phyloP scores from a whole-genome alignment of 495 filamentous ascomycete species.

The Neurospora intermedia region DNA sequence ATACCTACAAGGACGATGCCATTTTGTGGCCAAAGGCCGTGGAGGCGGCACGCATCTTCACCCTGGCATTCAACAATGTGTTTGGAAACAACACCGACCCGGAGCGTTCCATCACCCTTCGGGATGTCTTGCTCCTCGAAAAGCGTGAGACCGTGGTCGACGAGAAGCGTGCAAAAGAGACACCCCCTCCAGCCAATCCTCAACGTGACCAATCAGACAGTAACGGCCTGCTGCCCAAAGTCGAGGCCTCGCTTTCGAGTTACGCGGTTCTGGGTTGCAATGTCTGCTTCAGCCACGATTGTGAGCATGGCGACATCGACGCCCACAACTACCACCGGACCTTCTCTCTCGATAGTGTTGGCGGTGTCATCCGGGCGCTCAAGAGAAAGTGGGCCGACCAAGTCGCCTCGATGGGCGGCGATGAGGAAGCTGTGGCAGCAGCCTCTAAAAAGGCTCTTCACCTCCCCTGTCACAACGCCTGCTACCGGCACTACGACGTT shows the following conservation, averaged over 20 bases:
- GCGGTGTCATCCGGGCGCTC: constrained; percentile 13
- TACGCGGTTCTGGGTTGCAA: constrained; percentile 36
- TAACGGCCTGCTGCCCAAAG: constrained; percentile 15
- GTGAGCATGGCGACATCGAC: constrained; percentile 40
- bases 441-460: neutral
- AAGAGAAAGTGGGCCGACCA: constrained; percentile 18
- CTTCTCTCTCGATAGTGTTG: constrained; percentile 28
- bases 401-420: constrained; percentile 10
- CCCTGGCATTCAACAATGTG: constrained; percentile 34
- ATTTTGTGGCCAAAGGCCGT: constrained; percentile 23
- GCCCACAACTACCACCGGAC: constrained; percentile 33
- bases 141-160: constrained; percentile 33
- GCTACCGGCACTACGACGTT: constrained; percentile 25
- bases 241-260: constrained; percentile 30
- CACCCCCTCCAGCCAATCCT: constrained; percentile 13
- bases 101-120: constrained; percentile 22
- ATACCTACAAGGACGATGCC: constrained; percentile 24
- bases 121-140: constrained; percentile 34
- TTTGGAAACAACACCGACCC: constrained; percentile 18
- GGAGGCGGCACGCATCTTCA: constrained; percentile 27
- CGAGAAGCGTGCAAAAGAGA: constrained; percentile 36
- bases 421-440: neutral
- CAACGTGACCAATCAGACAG: constrained; percentile 6
- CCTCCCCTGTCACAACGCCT: constrained; percentile 30
- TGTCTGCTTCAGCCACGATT: constrained; percentile 38